Percentiles rank a stretch among this genome's conserved stretches.
Conservation (phyloP, 176 grass and related monocot genomes). For the Saccharum spontaneum region DNA sequence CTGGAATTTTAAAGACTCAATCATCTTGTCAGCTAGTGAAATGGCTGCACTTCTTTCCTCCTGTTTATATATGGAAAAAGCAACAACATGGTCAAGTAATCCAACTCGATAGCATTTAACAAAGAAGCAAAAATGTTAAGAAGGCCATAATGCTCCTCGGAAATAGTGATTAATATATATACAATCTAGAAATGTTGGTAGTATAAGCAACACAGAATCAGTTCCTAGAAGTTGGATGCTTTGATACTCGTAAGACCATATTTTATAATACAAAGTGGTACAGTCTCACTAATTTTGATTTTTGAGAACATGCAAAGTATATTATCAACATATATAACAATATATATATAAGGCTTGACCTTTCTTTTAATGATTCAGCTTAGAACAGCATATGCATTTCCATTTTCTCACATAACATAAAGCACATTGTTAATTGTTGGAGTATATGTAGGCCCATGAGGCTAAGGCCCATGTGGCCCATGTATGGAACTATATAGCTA, state of each 20-base stretch:
- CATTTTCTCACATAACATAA: background rate
- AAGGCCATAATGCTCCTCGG: background rate
- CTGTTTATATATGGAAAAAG: constrained; percentile 44
- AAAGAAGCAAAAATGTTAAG: background rate
- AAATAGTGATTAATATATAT: background rate
- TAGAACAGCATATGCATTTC: constrained; percentile 1
- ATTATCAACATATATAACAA: constrained; percentile 14
- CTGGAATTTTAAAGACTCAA: constrained; percentile 91
- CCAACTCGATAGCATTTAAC: constrained; percentile 22
- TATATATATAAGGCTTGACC: background rate
- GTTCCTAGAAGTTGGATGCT: background rate
- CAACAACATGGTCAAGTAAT: background rate
- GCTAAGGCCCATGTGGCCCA: too few species aligned
- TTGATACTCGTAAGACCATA: constrained; percentile 3
- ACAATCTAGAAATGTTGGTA: background rate
- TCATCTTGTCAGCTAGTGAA: constrained; percentile 77
- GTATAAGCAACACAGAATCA: constrained; percentile 7
- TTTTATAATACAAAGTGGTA: background rate
- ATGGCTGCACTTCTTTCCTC: constrained; percentile 78
- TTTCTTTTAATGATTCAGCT: background rate
- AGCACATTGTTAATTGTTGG: background rate
- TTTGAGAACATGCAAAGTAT: constrained; percentile 13
- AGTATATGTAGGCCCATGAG: too few species aligned
- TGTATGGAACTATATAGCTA: too few species aligned
- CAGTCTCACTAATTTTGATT: background rate